Evolutionary conservation across 2,329 filamentous ascomycete genomes (phyloP).

Genomic region (Neurospora crassa): DNA sequence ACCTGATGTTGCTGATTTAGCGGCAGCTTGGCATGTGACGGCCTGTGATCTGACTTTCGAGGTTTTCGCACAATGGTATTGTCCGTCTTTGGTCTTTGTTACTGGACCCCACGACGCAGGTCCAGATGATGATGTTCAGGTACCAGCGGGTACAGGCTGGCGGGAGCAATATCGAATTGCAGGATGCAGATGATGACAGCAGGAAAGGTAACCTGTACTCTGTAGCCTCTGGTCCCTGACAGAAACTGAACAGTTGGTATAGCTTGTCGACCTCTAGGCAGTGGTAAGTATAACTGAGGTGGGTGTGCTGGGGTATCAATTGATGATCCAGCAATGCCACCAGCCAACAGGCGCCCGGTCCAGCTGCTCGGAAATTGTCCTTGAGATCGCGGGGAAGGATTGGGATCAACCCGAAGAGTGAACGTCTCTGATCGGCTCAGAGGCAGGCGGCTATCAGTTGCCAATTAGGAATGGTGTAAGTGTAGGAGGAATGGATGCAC

Average conservation of each 20-base stretch:
- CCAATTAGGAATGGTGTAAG: not conserved
- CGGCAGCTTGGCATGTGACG: conserved; percentile 17
- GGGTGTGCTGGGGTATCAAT: conserved; percentile 3
- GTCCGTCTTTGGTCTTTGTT: not conserved
- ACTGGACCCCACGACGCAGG: not conserved
- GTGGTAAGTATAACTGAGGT: not conserved
- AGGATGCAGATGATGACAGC: not conserved
- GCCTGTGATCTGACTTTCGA: not conserved
- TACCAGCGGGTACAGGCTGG: not conserved
- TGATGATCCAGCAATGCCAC: conserved; percentile 7
- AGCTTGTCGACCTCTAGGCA: not conserved
- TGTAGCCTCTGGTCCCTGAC: not conserved
- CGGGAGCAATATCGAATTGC: not conserved
- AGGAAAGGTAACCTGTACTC: not conserved
- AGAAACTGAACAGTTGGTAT: not conserved
- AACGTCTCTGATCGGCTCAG: not conserved
- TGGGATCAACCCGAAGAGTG: not conserved
- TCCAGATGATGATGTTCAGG: not conserved
- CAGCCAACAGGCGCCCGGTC: conserved; percentile 13
- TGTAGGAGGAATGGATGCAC: not conserved
- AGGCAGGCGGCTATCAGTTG: not conserved
- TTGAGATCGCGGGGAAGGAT: not conserved
- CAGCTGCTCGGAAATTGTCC: conserved; percentile 7
- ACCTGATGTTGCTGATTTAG: conserved; percentile 7
- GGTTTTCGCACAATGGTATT: not conserved